Base-by-base conservation (phyloP, 164 flowering plant species). In the Umbilicus rupestris region DNA sequence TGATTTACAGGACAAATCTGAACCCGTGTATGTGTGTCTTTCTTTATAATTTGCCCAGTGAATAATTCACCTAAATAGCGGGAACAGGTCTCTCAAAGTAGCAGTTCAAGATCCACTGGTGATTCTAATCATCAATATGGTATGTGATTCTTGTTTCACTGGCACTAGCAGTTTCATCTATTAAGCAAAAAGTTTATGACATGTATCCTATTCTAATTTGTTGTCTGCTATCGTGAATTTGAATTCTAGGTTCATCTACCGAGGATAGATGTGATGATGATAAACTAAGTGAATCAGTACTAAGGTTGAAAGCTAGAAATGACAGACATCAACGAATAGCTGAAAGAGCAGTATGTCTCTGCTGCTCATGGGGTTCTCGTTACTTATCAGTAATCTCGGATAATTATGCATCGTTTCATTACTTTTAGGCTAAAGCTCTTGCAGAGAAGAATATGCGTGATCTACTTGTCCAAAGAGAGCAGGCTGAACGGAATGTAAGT, bases 391-490 rank as follows among this genome's bases (percentile, higher is more conserved):
- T 15, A 16, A 20, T 19, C 55, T 39, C 19, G 8, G 49, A 33
- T 20, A 31, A 9, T 26, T 39, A 17, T 46, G 64, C 22, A 41
- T 42, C 66, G 65, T 69, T 58, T 42, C 45, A 52, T n/a, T 69
- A 20, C 65, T 47, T 78, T 37, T 84, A 90, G 96, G 97, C 96
- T 39, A 87, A 93, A 77, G 97, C 97, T 65, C 92, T 93, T 66
- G 96, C 83, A 9, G 98, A 90, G 78, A 93, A 88, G 85, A 88
- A 90, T 55, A 77, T 68, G 82, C 98, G 96, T 24, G 97, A 93
- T 76, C 79, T 82, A 76, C 82, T 83, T 72, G 90, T 84, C 64
- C 92, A 87, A 73, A 83, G 76, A 78, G 98, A 90, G 71, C 96
- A 86, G 70, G 89, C 85, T 68, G 98, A 90, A 80, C 86, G 89